Evolutionary conservation across 495 filamentous ascomycete genomes (phyloP), one percentile per base, ranked within the genome.

Genomic region (Aspergillus coremiiformis): DNA sequence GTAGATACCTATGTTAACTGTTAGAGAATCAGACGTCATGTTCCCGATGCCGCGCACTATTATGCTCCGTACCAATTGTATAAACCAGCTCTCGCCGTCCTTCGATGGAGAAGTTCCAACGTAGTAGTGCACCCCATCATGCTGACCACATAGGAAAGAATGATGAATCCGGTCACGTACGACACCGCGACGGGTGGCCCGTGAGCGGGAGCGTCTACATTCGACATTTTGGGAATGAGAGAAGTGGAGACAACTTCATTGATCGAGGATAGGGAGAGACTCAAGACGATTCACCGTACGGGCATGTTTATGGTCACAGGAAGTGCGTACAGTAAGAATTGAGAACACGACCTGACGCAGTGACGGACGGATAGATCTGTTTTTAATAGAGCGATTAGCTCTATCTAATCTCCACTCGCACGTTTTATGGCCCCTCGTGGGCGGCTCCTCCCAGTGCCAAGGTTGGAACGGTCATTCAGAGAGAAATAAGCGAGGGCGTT

Each of bases 81-180:
- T 35, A 78, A 54, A 0, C 87, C 87, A 56, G 78, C 78, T 24
- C 68, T 71, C 0, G 83, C 82, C 0, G 86, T 90, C 54, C 85
- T 76, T 49, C 85, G 74, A 57, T 93, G 87, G 24, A 95, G 81
- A 32, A 95, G 73, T 65, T 95, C 89, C 42, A 96, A 68, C 2
- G 90, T 87, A 0, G 87, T 88, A 32, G 79, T 74, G 46, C 86
- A 82, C 45, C 90, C 90, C 59, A 89, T 75, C 26, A 83, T 74
- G 60, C 88, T 92, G 58, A 94, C 80, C 44, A 89, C 62, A 64
- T 85, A 94, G 11, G 89, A 91, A 8, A 87, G 73, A 15, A 85
- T 72, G 26, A 95, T 77, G 53, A 84, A 84, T 9, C 80, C 80
- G 0, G 78, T 63, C 24, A 78, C 65, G 60, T 88, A 87, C 14